Percentiles rank a stretch among this genome's conserved stretches.
These are phyloP conservation scores for Corylus heterophylla DNA, from an alignment of 306 rosid species.

Conservation along the genomic window DNA sequence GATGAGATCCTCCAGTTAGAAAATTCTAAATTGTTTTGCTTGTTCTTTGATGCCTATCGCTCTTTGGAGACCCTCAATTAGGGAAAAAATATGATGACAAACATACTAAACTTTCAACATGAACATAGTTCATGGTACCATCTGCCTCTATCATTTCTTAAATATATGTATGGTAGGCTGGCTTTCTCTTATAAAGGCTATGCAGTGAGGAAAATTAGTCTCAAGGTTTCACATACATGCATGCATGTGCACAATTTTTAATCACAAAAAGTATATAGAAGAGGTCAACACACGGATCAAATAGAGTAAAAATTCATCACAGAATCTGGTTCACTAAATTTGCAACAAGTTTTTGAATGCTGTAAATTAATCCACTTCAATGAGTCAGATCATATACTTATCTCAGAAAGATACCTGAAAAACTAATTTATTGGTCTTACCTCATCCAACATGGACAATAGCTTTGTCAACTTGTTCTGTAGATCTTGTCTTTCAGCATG, in stretches of 20 bases:
- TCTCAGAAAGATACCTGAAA: conserved; percentile 11
- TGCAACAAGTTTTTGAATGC: background rate
- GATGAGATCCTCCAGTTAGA: background rate
- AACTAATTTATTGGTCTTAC: conserved; percentile 29
- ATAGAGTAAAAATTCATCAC: background rate
- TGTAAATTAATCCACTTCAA: background rate
- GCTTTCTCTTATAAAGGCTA: background rate
- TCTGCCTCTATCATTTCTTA: background rate
- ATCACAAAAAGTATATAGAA: background rate
- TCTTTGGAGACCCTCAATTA: background rate
- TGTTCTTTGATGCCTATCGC: background rate
- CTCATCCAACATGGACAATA: conserved; percentile 79
- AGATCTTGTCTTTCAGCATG: conserved; percentile 73
- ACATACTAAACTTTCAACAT: background rate
- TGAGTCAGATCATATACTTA: background rate
- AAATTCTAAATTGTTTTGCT: conserved; percentile 3
- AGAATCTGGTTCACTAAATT: background rate
- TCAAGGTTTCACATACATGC: background rate
- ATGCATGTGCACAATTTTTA: background rate
- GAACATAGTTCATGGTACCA: conserved; percentile 1
- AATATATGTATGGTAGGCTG: background rate
- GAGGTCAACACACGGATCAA: background rate
- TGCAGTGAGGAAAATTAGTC: background rate
- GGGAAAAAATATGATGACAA: background rate
- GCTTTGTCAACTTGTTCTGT: conserved; percentile 70